Evolutionary conservation across 805 yeast genomes (phyloP), one percentile per base, ranked within the genome.

Genomic region (Metschnikowia kofuensis): DNA sequence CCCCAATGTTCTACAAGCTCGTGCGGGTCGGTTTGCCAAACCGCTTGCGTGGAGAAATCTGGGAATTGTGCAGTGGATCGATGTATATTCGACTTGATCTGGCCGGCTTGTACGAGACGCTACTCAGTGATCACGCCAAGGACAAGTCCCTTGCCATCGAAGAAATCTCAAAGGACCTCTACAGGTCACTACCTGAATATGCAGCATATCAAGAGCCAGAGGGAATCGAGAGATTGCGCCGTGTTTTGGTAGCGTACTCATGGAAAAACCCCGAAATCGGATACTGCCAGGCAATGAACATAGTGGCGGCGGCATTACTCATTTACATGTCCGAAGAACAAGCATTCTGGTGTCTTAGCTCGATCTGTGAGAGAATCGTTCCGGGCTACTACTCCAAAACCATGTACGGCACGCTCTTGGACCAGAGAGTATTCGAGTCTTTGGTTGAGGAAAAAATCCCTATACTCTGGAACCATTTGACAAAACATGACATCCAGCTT

Each of bases 251-350:
- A 0, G 97, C 97, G 0, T 94, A 91, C 62, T 88, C 97, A 0
- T 94, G 98, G 97, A 88, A 87, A 55, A 90, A 91, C 64, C 97
- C 96, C 0, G 96, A 92, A 38, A 89, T 94, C 27, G 99, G 99
- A 0, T 94, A 94, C 66, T 94, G 99, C 65, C 99, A 94, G 67
- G 99, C 98, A 1, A 94, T 95, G 99, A 94, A 94, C 64, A 94
- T 94, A 44, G 90, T 87, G 8, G 83, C 81, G 1, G 96, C 96
- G 1, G 91, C 89, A 0, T 65, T 87, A 45, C 68, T 87, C 44
- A 86, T 86, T 36, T 87, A 83, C 64, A 90, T 89, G 86, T 86
- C 95, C 8, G 99, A 94, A 66, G 99, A 92, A 56, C 98, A 94
- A 67, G 98, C 97, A 0, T 94, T 89, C 62, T 94, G 98, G 98